Conservation (phyloP, 1,284 basidiomycete genomes). For the Phellopilus nigrolimitatus region DNA sequence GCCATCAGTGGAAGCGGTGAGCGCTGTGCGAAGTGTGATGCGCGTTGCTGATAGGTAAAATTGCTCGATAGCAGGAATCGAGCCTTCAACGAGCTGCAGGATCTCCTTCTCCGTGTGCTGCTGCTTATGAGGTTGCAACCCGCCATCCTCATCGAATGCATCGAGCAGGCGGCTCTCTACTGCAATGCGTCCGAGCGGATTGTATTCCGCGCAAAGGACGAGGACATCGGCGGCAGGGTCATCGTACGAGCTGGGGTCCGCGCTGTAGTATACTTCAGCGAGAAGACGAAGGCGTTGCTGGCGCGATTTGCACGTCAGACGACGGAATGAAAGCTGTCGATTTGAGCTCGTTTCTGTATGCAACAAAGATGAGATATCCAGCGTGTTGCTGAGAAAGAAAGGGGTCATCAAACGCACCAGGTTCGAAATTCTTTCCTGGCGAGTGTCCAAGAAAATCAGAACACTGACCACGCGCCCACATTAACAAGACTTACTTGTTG, state of each 20-base stretch:
- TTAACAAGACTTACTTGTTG: too few species aligned
- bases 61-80: not conserved
- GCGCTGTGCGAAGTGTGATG: not conserved
- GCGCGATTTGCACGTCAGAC: not conserved
- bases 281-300: not conserved
- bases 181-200: not conserved
- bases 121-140: not conserved
- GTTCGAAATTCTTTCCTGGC: too few species aligned
- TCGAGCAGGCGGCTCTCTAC: slow-evolving; percentile 9
- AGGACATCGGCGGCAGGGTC: not conserved
- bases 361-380: too few species aligned
- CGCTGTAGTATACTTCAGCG: slow-evolving; percentile 5
- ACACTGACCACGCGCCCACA: too few species aligned
- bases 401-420: too few species aligned
- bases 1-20: not conserved
- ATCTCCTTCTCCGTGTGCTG: not conserved
- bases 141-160: slow-evolving; percentile 3
- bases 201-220: slow-evolving; percentile 6
- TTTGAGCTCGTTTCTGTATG: too few species aligned
- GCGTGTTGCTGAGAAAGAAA: too few species aligned
- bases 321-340: not conserved
- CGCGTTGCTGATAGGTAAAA: slow-evolving; percentile 5
- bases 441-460: too few species aligned
- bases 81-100: not conserved
- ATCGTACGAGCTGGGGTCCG: slow-evolving; percentile 1